Evolutionary conservation across 2,329 filamentous ascomycete species (phyloP), one percentile per base, ranked within the genome.

Genomic region (Tolypocladium inflatum): DNA sequence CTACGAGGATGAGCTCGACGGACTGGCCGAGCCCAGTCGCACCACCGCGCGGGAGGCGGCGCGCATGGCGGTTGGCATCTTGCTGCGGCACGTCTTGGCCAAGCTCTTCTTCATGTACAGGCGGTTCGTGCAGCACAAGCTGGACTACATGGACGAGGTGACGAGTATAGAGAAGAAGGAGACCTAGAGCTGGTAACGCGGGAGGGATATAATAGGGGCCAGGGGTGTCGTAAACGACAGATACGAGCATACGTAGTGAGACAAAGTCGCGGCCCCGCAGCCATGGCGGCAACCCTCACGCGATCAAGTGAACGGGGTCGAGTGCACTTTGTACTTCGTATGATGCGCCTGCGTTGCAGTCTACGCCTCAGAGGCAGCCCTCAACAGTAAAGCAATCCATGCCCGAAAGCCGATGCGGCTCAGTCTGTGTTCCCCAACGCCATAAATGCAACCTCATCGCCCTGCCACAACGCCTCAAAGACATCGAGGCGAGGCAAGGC

Each of bases 1-100:
- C 50, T 69, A 62, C 55, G 70, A 73, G 61, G 67, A 73, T 48
- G 71, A 73, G 60, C 60, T 67, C 51, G 71, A 72, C 42, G 69
- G 65, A 57, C 19, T 59, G 17, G 43, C 56, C 39, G 57, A 55
- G 43, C 55, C 58, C 38, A 56, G 54, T 23, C 50, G 42, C 23
- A 55, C 62, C 6, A 37, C 68, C 17, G 19, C 62, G 7, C 42
- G 60, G 45, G 59, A 57, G 43, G 55, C 64, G 19, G 57, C 56
- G 17, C 58, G 60, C 4, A 56, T 63, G n/a, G 57, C 65, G 3
- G 61, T 62, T 30, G 57, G 59, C 15, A 55, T 65, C 23, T 39
- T 67, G 10, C 48, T 60, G 30, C 57, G 62, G 21, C 64, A 68
- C 23, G 42, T 66, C 17, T 26, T 63, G n/a, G 58, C 64, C 33